Base-by-base conservation (phyloP, 1,139 yeast species). In the Geotrichum fermentans region DNA sequence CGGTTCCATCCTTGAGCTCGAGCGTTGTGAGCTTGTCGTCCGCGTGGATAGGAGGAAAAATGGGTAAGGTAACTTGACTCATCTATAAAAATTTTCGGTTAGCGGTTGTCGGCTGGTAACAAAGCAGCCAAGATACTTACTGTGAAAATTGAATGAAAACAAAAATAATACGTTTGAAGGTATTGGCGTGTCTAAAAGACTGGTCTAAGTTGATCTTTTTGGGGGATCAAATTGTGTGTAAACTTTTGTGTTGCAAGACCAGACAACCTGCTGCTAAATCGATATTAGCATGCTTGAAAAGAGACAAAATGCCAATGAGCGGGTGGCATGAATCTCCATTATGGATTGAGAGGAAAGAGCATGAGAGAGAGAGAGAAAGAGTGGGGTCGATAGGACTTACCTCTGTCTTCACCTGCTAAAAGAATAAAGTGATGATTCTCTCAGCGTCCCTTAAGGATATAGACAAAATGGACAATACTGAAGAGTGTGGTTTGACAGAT, bases 1-100 rank as follows among this genome's bases (percentile, higher is more conserved):
- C 81, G 57, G 82, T 71, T 56, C 97, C 97, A 70, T 89, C 95
- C 62, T 87, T 85, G 62, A 95, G 80, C 71, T 94, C 96, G 67
- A 92, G 79, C 54, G 96, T 83, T 78, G 89, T 81, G 72, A 89
- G 74, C 64, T 83, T 82, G 72, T 86, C 88, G 55, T 83, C 79
- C 51, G 87, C 74, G 65, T 82, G 83, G 81, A 86, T 78, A 59
- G 96, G 95, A 52, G 96, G 96, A 61, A 92, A 76, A 65, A 88
- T 85, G 54, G 96, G 96, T 52, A 64, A 55, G 24, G 70, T 64
- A 39, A 54, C 20, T 39, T 21, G 35, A 41, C 52, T 36, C 54
- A 50, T 46, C 50, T 50, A 26, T 11, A 16, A 42, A 30, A 40
- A 17, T 14, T 28, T 21, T 20, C 29, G 14, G 18, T 29, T 16